Percentiles rank a stretch among this genome's conserved stretches.
phyloP scores from a whole-genome alignment of 331 rosid species.

The Spiraea crenata region DNA sequence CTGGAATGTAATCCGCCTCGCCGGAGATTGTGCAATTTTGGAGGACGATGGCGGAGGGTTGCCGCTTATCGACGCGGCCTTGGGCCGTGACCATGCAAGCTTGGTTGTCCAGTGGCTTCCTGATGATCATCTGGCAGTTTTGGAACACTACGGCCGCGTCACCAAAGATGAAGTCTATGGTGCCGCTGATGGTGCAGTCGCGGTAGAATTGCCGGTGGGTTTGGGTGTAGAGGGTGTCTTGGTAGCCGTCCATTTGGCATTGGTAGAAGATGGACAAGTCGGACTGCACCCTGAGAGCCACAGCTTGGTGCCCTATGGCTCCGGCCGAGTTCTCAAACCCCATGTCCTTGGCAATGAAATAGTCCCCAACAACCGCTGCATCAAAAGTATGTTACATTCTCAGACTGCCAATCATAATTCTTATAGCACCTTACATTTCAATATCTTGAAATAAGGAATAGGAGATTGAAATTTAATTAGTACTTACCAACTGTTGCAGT shows the following conservation, averaged over 20 bases:
- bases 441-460: too few relatives aligned
- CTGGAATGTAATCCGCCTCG: constrained; percentile 3
- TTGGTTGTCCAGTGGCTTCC: constrained; percentile 8
- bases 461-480: not conserved
- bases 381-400: not conserved
- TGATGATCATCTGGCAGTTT: constrained; percentile 2
- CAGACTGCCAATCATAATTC: too few relatives aligned
- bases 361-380: constrained; percentile 25
- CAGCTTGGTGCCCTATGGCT: constrained; percentile 31
- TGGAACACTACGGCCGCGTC: not conserved
- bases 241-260: constrained; percentile 33
- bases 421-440: too few relatives aligned
- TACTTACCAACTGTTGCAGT: constrained; percentile 30
- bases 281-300: constrained; percentile 35
- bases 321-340: constrained; percentile 41
- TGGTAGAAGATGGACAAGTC: constrained; percentile 32
- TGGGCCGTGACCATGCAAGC: constrained; percentile 24
- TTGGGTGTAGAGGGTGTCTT: constrained; percentile 32
- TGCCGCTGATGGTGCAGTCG: constrained; percentile 25
- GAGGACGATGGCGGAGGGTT: constrained; percentile 15
- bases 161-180: constrained; percentile 4
- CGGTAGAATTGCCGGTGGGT: constrained; percentile 32
- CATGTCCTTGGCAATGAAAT: constrained; percentile 24
- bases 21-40: constrained; percentile 19
- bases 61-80: constrained; percentile 11